These are phyloP conservation scores for Tritrichomonas musculus DNA, from an alignment of 208 protist genomes.

Conservation along the genomic window DNA sequence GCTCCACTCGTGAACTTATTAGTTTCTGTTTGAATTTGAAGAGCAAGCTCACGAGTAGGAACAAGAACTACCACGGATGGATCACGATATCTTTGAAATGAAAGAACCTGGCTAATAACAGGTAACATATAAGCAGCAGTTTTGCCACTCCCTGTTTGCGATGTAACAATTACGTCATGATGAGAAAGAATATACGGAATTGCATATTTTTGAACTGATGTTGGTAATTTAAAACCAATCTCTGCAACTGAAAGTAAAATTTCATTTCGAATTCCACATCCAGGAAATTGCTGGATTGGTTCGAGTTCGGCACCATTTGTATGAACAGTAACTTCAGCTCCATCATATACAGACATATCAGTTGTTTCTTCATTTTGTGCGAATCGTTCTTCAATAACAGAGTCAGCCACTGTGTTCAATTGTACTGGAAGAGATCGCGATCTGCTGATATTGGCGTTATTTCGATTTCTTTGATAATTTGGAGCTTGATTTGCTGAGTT, in stretches of 20 bases:
- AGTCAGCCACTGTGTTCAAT: background rate
- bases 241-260: background rate
- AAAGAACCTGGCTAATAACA: constrained; percentile 15
- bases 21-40: constrained; percentile 88
- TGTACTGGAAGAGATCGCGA: background rate
- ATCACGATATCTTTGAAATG: background rate
- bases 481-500: background rate
- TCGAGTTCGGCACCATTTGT: background rate
- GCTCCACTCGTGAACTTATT: constrained; percentile 51
- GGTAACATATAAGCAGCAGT: constrained; percentile 49
- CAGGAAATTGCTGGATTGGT: background rate
- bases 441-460: background rate
- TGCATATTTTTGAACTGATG: background rate
- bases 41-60: constrained; percentile 82
- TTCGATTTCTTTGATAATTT: no score
- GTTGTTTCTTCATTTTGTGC: background rate
- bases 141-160: constrained; percentile 48
- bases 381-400: background rate
- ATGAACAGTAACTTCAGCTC: background rate
- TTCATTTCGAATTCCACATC: background rate
- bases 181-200: constrained; percentile 19
- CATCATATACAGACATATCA: constrained; percentile 20
- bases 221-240: background rate
- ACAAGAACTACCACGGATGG: constrained; percentile 80
- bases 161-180: constrained; percentile 22